Evolutionary conservation across 805 yeast species (phyloP).

Genomic region (Suhomyces kilbournensis): DNA sequence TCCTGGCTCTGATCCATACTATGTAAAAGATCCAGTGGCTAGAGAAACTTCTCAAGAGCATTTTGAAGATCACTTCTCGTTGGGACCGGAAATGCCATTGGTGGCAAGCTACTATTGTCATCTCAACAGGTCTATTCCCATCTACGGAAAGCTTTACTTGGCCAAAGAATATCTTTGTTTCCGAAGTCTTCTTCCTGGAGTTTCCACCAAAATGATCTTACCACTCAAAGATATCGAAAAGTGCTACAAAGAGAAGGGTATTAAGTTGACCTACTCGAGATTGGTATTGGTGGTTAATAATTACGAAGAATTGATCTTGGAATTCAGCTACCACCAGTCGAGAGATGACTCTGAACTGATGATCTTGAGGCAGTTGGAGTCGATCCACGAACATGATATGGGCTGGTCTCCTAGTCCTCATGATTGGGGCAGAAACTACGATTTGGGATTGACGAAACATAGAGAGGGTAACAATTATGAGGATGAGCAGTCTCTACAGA

Average conservation of each 20-base stretch:
- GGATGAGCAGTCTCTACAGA: neutral
- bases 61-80: slow-evolving; percentile 64
- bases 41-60: slow-evolving; percentile 50
- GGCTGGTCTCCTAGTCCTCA: slow-evolving; percentile 17
- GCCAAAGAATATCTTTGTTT: slow-evolving; percentile 73
- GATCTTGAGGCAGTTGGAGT: slow-evolving; percentile 50
- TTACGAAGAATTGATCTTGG: slow-evolving; percentile 73
- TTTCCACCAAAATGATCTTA: slow-evolving; percentile 74
- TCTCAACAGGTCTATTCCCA: slow-evolving; percentile 67
- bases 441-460: slow-evolving; percentile 13
- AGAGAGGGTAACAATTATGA: slow-evolving; percentile 7
- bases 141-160: slow-evolving; percentile 79
- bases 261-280: slow-evolving; percentile 65
- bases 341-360: slow-evolving; percentile 72
- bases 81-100: slow-evolving; percentile 49
- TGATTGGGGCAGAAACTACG: slow-evolving; percentile 23
- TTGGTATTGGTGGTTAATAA: slow-evolving; percentile 68
- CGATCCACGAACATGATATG: slow-evolving; percentile 22
- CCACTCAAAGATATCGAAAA: slow-evolving; percentile 74
- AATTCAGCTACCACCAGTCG: slow-evolving; percentile 59
- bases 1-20: slow-evolving; percentile 44
- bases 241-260: slow-evolving; percentile 64
- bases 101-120: slow-evolving; percentile 70
- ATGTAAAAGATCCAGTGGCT: slow-evolving; percentile 43
- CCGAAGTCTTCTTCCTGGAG: slow-evolving; percentile 74